These are phyloP conservation scores for Scenedesmus sp. DNA, from an alignment of 163 green algal species.

Conservation along the genomic window DNA sequence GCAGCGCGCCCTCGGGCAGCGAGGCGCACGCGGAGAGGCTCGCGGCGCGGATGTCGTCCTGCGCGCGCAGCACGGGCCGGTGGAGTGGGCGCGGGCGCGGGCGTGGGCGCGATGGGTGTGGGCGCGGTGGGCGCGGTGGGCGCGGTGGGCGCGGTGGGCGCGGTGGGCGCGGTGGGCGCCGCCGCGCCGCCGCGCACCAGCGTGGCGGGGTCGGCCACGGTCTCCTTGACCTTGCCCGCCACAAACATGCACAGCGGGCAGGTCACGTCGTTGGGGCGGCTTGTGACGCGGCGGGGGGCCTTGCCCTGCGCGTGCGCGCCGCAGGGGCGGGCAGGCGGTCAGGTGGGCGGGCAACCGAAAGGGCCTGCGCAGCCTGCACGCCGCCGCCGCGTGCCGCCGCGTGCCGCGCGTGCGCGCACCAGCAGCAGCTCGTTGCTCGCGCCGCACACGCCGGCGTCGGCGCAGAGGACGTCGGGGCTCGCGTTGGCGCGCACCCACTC, in stretches of 20 bases:
- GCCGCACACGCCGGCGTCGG: conserved; percentile 31
- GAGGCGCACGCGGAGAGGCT: conserved; percentile 24
- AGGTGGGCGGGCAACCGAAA: too few species aligned
- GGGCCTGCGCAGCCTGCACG: neutral
- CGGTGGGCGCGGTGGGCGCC: too few species aligned
- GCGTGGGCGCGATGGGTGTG: too few species aligned
- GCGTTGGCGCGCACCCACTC: conserved; percentile 46
- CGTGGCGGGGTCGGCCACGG: too few species aligned
- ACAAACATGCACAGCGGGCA: conserved; percentile 51
- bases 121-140: too few species aligned
- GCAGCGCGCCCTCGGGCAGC: conserved; percentile 36
- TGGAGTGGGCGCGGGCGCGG: too few species aligned
- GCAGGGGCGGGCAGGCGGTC: too few species aligned
- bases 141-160: too few species aligned
- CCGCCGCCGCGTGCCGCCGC: neutral
- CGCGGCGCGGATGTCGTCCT: conserved; percentile 7
- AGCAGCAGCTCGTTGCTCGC: neutral
- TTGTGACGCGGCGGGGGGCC: neutral
- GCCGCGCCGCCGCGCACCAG: too few species aligned
- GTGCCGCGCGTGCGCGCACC: neutral
- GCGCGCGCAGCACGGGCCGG: too few species aligned
- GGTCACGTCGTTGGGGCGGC: conserved; percentile 40
- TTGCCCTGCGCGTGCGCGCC: neutral
- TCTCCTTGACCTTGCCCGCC: neutral
- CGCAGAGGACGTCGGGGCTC: conserved; percentile 27